Percentiles rank a stretch among this genome's conserved stretches.
Conservation (phyloP, 352 stramenopile genomes). For the Globisporangium rhizosaccharum region DNA sequence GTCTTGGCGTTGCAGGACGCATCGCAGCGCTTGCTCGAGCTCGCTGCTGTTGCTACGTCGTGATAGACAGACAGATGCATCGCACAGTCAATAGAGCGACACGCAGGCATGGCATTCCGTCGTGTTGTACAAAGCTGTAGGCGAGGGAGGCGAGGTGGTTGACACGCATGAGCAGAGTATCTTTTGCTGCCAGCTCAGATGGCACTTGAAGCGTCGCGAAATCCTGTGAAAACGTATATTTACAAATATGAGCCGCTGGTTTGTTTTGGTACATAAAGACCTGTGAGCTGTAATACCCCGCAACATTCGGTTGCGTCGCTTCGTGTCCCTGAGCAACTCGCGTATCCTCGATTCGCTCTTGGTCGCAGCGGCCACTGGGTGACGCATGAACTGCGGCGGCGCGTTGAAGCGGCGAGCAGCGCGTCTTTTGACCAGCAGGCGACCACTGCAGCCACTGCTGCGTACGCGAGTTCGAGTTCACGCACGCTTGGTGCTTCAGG, state of each 20-base stretch:
- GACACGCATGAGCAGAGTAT: no score
- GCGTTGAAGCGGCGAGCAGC: conserved; percentile 17
- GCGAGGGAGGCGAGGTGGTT: no score
- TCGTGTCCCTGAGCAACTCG: background rate
- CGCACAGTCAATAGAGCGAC: no score
- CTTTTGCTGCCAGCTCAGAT: no score
- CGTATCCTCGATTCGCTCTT: background rate
- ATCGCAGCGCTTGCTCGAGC: conserved; percentile 27
- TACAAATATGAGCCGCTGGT: background rate
- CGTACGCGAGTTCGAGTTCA: background rate
- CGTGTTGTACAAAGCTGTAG: no score
- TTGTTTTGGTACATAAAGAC: background rate
- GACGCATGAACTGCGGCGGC: conserved; percentile 3
- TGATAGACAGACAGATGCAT: background rate
- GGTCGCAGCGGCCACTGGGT: background rate
- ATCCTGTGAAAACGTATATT: background rate
- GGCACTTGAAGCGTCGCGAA: no score
- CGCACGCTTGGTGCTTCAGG: background rate
- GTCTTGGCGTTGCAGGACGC: conserved; percentile 38
- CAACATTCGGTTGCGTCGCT: background rate
- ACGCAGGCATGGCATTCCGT: no score
- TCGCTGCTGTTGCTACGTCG: conserved; percentile 4
- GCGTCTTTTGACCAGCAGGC: conserved; percentile 12
- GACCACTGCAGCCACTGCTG: background rate
- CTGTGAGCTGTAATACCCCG: background rate